These are phyloP conservation scores for Hemileccinum rubropunctum DNA, from an alignment of 768 basidiomycete species.

Conservation along the genomic window DNA sequence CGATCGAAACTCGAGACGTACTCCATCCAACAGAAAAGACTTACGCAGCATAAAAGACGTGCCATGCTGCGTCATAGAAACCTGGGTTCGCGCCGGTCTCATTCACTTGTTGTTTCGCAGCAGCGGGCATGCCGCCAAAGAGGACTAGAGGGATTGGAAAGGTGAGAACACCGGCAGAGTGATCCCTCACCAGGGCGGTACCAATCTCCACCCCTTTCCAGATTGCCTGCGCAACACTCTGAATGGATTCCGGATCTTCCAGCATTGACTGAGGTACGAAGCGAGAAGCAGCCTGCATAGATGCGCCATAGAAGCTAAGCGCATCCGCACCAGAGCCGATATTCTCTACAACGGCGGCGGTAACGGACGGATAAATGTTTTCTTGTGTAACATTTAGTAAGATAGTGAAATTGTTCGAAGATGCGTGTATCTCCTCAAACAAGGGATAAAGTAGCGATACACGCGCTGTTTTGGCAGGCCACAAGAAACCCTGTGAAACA, in stretches of 20 bases:
- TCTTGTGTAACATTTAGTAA: slow-evolving; percentile 9
- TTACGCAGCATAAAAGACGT: slow-evolving; percentile 4
- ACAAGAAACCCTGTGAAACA: too few relatives aligned
- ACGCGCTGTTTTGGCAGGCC: too few relatives aligned
- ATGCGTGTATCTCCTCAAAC: neutral
- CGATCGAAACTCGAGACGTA: too few relatives aligned
- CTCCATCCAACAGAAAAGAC: neutral
- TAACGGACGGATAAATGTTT: slow-evolving; percentile 7
- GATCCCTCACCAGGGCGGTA: neutral
- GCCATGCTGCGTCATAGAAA: slow-evolving; percentile 16
- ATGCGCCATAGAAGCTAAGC: slow-evolving; percentile 10
- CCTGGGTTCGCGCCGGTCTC: slow-evolving; percentile 19
- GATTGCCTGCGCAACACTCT: slow-evolving; percentile 14
- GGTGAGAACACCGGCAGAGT: neutral
- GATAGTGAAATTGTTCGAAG: slow-evolving; percentile 11
- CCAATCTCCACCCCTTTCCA: slow-evolving; percentile 11
- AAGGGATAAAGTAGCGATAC: too few relatives aligned
- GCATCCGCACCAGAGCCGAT: slow-evolving; percentile 6
- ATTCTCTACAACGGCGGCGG: slow-evolving; percentile 1
- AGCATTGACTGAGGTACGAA: slow-evolving; percentile 15
- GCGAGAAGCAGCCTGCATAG: slow-evolving; percentile 8
- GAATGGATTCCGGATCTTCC: neutral
- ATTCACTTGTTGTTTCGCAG: slow-evolving; percentile 4
- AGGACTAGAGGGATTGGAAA: neutral
- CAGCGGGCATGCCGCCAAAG: slow-evolving; percentile 14